phyloP scores from a whole-genome alignment of 768 basidiomycete species.

The Exsudoporus frostii region DNA sequence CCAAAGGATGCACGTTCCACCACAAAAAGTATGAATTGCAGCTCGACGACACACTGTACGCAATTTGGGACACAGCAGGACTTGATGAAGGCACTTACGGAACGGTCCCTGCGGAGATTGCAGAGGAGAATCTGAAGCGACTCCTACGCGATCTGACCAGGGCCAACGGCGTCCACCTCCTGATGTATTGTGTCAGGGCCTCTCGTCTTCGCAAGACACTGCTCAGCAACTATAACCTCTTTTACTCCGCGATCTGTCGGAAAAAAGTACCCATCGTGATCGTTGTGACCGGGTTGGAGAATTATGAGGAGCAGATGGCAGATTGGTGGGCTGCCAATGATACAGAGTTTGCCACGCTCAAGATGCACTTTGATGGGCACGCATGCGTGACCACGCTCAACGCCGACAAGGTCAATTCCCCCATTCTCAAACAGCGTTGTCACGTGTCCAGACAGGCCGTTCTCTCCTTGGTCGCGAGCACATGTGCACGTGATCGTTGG shows the following conservation, averaged over 20 bases:
- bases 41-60: slow-evolving; percentile 23
- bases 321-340: slow-evolving; percentile 35
- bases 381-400: slow-evolving; percentile 40
- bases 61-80: slow-evolving; percentile 39
- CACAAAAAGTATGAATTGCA: slow-evolving; percentile 27
- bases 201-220: slow-evolving; percentile 25
- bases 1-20: slow-evolving; percentile 35
- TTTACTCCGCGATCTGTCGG: slow-evolving; percentile 35
- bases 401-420: slow-evolving; percentile 27
- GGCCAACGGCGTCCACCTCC: slow-evolving; percentile 29
- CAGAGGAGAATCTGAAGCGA: slow-evolving; percentile 23
- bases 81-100: slow-evolving; percentile 36
- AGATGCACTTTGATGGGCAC: slow-evolving; percentile 34
- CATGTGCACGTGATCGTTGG: slow-evolving; percentile 27
- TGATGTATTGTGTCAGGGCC: slow-evolving; percentile 35
- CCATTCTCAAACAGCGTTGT: slow-evolving; percentile 27
- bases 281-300: slow-evolving; percentile 38
- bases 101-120: slow-evolving; percentile 28
- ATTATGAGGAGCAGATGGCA: slow-evolving; percentile 29
- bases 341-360: slow-evolving; percentile 24
- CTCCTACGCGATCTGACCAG: slow-evolving; percentile 25
- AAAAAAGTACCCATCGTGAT: slow-evolving; percentile 36
- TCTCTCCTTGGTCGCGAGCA: slow-evolving; percentile 16
- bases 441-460: slow-evolving; percentile 24
- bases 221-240: slow-evolving; percentile 37